These are phyloP conservation scores for Leccinum boreale DNA, from an alignment of 768 basidiomycete genomes.

Conservation along the genomic window DNA sequence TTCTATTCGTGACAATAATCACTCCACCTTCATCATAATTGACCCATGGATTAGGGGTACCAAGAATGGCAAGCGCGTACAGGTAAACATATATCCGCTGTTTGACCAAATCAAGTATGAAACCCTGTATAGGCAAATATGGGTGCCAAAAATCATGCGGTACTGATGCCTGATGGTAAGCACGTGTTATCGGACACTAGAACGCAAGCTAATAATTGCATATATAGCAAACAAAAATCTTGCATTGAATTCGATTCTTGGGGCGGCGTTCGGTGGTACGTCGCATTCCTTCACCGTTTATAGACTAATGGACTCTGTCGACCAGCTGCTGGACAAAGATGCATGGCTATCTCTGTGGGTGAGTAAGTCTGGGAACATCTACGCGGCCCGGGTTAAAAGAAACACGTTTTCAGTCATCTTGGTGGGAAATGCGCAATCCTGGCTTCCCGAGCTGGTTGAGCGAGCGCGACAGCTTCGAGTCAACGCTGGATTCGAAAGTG, in stretches of 20 bases:
- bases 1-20: neutral
- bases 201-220: neutral
- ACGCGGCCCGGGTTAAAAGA: neutral
- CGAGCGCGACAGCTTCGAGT: conserved; percentile 78
- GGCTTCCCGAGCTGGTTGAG: conserved; percentile 85
- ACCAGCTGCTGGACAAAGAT: conserved; percentile 90
- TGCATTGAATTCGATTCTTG: conserved; percentile 86
- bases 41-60: conserved; percentile 55
- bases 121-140: conserved; percentile 54
- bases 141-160: conserved; percentile 97
- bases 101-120: neutral
- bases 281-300: conserved; percentile 17
- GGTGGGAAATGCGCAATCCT: conserved; percentile 74
- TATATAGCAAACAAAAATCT: conserved; percentile 82
- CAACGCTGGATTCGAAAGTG: conserved; percentile 86
- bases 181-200: neutral
- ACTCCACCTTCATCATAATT: neutral
- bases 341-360: conserved; percentile 96
- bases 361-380: conserved; percentile 19
- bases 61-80: conserved; percentile 84
- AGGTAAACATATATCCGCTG: conserved; percentile 37
- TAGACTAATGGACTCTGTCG: conserved; percentile 19
- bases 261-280: conserved; percentile 89
- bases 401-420: conserved; percentile 51
- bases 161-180: conserved; percentile 91